Base-by-base conservation (phyloP, 192 early-diverging fungal genomes). In the Coemansia sp. region DNA sequence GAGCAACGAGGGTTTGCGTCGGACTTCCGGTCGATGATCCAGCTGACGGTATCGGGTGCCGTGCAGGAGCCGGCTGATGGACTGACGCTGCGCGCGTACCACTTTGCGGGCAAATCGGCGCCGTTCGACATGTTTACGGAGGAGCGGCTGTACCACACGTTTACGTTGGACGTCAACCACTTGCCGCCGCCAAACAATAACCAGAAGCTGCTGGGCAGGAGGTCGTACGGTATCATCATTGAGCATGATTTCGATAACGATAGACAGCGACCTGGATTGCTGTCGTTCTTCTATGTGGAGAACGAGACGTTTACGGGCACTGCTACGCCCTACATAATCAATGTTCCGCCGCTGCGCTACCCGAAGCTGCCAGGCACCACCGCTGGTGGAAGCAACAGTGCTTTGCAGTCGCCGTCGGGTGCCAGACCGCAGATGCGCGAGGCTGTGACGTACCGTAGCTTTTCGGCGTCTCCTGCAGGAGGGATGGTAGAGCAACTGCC, bases 11-110 rank as follows among this genome's bases (percentile, higher is more conserved):
- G 76, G 0, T 79, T 79, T 53, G 62, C 64, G 44, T 67, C 68
- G 40, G 92, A 93, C 59, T 89, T 81, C 61, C 81, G 86, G 22
- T 82, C 85, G 40, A 94, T 94, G 92, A 84, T 86, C 42, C 90
- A 94, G 79, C 74, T 94, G 27, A 83, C 91, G 1, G 89, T 90
- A 9, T 87, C 84, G 34, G 92, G 89, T 10, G 84, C 91, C 68
- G 86, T 88, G 65, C 90, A 91, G 79, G 83, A 85, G 36, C 90
- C 92, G 6, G 87, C 83, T 8, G 82, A 91, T 33, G 68, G 88
- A 41, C 64, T 77, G 38, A 81, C 87, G 1, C 75, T 91, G 38
- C 60, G 69, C 9, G 78, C 78, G 8, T 81, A 75, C 42, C 87
- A 92, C 61, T 79, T 81, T 50, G 82, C 82, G 4, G 80, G 88